Evolutionary conservation across 2,329 filamentous ascomycete genomes (phyloP).

Genomic region (Diatrype stigma): DNA sequence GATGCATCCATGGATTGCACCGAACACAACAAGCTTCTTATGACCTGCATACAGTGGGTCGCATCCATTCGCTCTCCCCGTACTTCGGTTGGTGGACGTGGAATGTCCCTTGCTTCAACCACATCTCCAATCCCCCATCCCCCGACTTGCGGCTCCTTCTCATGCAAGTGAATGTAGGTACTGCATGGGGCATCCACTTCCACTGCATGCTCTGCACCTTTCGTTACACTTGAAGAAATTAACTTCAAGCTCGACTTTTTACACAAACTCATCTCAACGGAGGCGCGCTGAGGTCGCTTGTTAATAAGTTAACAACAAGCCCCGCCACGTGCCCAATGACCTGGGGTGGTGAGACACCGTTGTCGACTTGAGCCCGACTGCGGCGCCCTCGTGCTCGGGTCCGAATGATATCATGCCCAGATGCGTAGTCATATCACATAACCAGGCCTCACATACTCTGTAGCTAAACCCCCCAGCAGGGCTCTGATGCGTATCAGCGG

Average conservation of each 20-base stretch:
- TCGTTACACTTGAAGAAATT: no score
- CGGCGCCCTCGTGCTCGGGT: not conserved
- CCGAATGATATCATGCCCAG: not conserved
- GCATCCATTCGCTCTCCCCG: not conserved
- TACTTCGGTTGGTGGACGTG: not conserved
- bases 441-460: not conserved
- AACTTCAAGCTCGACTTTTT: not conserved
- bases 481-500: not conserved
- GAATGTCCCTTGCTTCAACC: not conserved
- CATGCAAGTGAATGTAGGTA: not conserved
- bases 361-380: not conserved
- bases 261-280: not conserved
- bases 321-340: not conserved
- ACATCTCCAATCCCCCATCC: not conserved
- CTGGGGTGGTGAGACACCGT: not conserved
- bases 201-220: no score
- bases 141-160: not conserved
- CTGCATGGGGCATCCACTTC: no score
- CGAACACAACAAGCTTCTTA: not conserved
- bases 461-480: not conserved
- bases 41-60: not conserved
- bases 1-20: not conserved
- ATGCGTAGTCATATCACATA: not conserved
- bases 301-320: not conserved
- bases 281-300: not conserved